These are phyloP conservation scores for Podochytrium sp. DNA, from an alignment of 192 early-diverging fungal species.

Conservation along the genomic window DNA sequence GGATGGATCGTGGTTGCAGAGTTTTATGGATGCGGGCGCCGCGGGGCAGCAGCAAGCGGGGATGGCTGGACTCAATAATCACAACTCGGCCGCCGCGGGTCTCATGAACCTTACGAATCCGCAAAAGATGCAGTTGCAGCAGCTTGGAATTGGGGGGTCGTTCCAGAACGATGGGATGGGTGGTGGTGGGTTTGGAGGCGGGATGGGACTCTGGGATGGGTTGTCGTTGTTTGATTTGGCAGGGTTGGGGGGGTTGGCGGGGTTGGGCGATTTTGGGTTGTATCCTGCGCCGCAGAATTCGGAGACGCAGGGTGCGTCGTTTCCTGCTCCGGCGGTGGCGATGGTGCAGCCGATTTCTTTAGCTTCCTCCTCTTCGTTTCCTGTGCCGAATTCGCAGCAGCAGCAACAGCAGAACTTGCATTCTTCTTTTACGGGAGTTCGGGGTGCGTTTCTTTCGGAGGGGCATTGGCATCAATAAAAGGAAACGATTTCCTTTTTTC, in stretches of 20 bases:
- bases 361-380: no score
- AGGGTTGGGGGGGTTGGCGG: constrained; percentile 20
- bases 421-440: no score
- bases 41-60: background rate
- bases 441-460: no score
- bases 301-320: no score
- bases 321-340: no score
- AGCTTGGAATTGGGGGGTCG: background rate
- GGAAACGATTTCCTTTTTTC: no score
- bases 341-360: no score
- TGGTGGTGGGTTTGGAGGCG: background rate
- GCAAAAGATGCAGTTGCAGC: background rate
- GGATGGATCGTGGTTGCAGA: background rate
- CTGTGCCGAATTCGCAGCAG: no score
- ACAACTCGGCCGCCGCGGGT: background rate
- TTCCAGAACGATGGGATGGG: background rate
- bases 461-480: no score
- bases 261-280: background rate
- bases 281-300: no score
- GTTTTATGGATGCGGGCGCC: background rate
- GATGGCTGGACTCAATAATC: background rate
- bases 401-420: no score
- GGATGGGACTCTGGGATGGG: constrained; percentile 18
- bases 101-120: background rate
- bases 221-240: constrained; percentile 31